These are phyloP conservation scores for Papiliotrema nemorosa DNA, from an alignment of 1,284 basidiomycete genomes.

Conservation along the genomic window DNA sequence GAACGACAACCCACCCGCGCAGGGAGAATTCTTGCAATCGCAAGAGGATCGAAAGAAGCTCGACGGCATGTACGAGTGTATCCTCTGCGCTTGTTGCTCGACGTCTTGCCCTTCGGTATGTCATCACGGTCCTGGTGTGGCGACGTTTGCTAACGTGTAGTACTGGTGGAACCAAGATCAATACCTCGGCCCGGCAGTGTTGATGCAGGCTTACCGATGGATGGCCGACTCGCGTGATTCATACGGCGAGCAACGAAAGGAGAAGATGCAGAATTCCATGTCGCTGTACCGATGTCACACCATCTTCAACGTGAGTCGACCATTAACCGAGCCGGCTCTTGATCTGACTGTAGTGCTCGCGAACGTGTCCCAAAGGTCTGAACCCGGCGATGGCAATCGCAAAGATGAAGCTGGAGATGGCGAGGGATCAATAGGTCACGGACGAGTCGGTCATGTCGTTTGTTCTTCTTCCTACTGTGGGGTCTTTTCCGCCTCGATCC, in stretches of 20 bases:
- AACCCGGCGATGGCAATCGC: conserved; percentile 80
- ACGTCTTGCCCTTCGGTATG: conserved; percentile 74
- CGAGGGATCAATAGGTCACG: conserved; percentile 55
- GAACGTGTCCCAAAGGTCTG: conserved; percentile 93
- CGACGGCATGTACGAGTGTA: conserved; percentile 94
- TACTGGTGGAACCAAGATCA: conserved; percentile 99
- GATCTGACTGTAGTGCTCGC: conserved; percentile 57
- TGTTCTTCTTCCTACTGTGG: conserved; percentile 1
- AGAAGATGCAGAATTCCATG: conserved; percentile 90
- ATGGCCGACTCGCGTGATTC: conserved; percentile 94
- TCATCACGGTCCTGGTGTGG: conserved; percentile 2
- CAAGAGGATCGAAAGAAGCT: conserved; percentile 90
- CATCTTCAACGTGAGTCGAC: conserved; percentile 78
- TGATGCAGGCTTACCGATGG: conserved; percentile 96
- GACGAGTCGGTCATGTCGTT: neutral
- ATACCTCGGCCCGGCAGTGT: conserved; percentile 92
- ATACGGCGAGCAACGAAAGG: conserved; percentile 76
- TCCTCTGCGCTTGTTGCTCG: conserved; percentile 76
- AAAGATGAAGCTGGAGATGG: conserved; percentile 84
- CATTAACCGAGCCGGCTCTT: conserved; percentile 7
- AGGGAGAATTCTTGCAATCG: conserved; percentile 74
- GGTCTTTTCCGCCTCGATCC: too few species aligned
- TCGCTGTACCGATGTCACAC: conserved; percentile 89
- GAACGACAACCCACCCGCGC: conserved; percentile 81
- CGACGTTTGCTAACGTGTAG: conserved; percentile 12